Base-by-base conservation (phyloP, 352 stramenopile species). In the Phytopythium helicoides region DNA sequence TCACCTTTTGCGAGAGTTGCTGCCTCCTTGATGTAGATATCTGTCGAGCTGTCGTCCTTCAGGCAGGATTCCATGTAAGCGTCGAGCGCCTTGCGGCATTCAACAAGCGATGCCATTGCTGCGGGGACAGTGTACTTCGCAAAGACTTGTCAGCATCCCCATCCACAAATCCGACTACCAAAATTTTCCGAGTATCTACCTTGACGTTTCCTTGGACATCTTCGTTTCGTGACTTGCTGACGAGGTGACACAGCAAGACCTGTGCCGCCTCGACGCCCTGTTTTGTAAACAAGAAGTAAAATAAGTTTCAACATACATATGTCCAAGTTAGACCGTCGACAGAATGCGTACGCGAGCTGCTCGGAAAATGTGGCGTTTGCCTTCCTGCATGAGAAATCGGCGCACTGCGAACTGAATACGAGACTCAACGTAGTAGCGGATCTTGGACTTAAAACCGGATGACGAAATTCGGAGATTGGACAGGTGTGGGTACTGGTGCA, bases 61-160 rank as follows among this genome's bases (percentile, higher is more conserved):
- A 86, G 47, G 18, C 78, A 87, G 11, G 74, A 87, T 47, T 92
- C 78, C 52, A 87, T 76, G 58, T 87, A 92, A 0, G 53, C 64
- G 12, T 78, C 76, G 34, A 92, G 57, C 6, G 75, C 68, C 22
- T 75, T 77, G 36, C 76, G 79, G 53, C 81, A 90, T 37, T 86
- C 75, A 12, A 89, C 56, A 3, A 92, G 74, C 45, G 81, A 92
- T 26, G 71, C 68, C 19, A 92, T 55, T 6, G 86, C 67, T 16
- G 81, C 79, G 36, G 81, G 73, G 12, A 90, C 69, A 21, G 81
- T 72, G 48, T 92, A 76, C 81, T 92, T 42, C 9, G 34, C 6
- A 3, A 34, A 52, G 21, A 16, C n/a, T n/a, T n/a, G n/a, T n/a
- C n/a, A n/a, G n/a, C n/a, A n/a, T n/a, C n/a, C n/a, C n/a, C n/a